phyloP scores from a whole-genome alignment of 352 stramenopile genomes.

The Globisporangium rhizosaccharum region DNA sequence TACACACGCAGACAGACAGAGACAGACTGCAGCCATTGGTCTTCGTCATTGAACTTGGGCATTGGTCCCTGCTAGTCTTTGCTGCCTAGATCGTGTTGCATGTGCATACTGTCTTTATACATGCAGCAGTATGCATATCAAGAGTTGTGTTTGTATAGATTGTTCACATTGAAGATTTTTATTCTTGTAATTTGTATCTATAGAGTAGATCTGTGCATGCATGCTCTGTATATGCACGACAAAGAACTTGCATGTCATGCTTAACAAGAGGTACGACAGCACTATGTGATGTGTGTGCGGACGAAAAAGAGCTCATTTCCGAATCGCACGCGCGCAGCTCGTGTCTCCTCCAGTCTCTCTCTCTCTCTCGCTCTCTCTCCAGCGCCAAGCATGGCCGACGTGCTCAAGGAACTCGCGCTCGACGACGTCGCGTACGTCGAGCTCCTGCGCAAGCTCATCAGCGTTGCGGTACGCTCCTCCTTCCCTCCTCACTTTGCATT shows the following conservation, averaged over 20 bases:
- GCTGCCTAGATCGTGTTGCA: no score
- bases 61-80: no score
- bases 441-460: conserved; percentile 84
- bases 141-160: no score
- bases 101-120: no score
- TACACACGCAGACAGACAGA: no score
- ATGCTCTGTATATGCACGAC: not conserved
- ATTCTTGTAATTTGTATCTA: no score
- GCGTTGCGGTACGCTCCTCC: conserved; percentile 49
- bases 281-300: not conserved
- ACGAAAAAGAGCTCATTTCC: not conserved
- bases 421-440: conserved; percentile 77
- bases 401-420: conserved; percentile 37
- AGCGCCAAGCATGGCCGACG: conserved; percentile 19
- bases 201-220: not conserved
- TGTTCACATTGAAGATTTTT: no score
- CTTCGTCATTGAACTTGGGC: no score
- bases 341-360: not conserved
- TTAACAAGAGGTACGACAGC: not conserved
- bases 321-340: not conserved
- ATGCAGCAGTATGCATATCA: no score
- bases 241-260: not conserved
- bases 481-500: conserved; percentile 2
- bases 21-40: no score
- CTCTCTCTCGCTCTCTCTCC: not conserved